Percentiles rank a stretch among this genome's conserved stretches.
Evolutionary conservation across 192 early-diverging fungal species (phyloP).

Genomic region (Backusella sp.): DNA sequence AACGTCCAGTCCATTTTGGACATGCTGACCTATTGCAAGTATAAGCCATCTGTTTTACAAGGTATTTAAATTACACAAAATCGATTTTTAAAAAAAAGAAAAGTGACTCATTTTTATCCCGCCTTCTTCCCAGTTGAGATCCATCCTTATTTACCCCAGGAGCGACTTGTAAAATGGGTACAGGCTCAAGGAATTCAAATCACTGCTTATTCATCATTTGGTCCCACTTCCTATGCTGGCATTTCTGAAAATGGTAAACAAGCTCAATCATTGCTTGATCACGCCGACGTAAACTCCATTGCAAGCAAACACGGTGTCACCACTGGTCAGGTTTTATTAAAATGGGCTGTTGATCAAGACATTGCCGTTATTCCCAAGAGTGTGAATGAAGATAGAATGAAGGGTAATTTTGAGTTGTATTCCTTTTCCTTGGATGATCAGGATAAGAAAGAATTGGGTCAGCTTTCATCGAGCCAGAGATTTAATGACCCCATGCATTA

Average conservation of each 20-base stretch:
- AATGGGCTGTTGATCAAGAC: conserved; percentile 65
- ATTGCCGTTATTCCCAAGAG: conserved; percentile 73
- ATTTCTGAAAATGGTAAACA: conserved; percentile 27
- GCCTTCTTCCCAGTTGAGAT: conserved; percentile 51
- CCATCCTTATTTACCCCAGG: conserved; percentile 73
- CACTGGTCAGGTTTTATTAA: conserved; percentile 57
- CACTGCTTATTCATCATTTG: conserved; percentile 76
- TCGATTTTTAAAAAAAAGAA: background rate
- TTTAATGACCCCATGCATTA: conserved; percentile 49
- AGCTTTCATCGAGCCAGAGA: conserved; percentile 41
- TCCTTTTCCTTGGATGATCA: conserved; percentile 43
- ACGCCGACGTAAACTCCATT: conserved; percentile 49
- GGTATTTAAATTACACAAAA: conserved; percentile 5
- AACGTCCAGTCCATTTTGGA: conserved; percentile 44
- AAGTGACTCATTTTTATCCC: background rate
- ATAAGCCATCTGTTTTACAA: conserved; percentile 73
- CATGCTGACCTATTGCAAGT: conserved; percentile 52
- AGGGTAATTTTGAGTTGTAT: conserved; percentile 53
- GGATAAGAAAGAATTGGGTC: conserved; percentile 48
- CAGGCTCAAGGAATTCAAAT: conserved; percentile 56
- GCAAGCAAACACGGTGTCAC: conserved; percentile 52
- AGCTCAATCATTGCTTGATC: conserved; percentile 45
- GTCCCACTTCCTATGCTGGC: conserved; percentile 39
- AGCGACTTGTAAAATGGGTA: conserved; percentile 57
- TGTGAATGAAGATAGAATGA: conserved; percentile 47